These are phyloP conservation scores for Brassica juncea DNA, from an alignment of 345 rosid genomes.

Conservation along the genomic window DNA sequence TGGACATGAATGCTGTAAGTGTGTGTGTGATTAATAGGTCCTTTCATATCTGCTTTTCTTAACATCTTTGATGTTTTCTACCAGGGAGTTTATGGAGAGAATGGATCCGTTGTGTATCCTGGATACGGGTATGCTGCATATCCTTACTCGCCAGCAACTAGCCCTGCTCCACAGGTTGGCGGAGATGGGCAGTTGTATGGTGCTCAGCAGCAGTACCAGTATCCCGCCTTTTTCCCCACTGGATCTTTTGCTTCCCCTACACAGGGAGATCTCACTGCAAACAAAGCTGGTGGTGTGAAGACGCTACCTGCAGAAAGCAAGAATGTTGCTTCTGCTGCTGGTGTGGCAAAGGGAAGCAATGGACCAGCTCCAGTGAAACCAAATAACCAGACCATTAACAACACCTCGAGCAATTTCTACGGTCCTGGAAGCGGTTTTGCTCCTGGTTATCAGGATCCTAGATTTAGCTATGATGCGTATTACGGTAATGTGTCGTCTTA, in stretches of 20 bases:
- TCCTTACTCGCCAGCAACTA: constrained; percentile 82
- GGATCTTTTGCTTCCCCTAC: constrained; percentile 54
- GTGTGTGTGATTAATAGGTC: background rate
- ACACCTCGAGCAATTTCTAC: constrained; percentile 54
- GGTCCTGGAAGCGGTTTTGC: constrained; percentile 52
- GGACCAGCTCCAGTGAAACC: constrained; percentile 61
- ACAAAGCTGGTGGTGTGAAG: constrained; percentile 62
- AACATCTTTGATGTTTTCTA: background rate
- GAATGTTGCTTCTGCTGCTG: constrained; percentile 52
- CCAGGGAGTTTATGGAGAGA: constrained; percentile 82
- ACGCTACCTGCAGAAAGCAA: constrained; percentile 55
- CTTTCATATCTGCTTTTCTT: background rate
- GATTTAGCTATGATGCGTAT: constrained; percentile 57
- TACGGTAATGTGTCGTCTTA: constrained; percentile 44
- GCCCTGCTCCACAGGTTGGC: constrained; percentile 78
- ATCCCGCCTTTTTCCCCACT: constrained; percentile 75
- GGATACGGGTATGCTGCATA: constrained; percentile 68
- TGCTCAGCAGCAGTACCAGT: constrained; percentile 79
- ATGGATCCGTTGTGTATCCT: constrained; percentile 72
- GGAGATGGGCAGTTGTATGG: constrained; percentile 86
- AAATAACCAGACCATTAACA: constrained; percentile 46
- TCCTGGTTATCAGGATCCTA: constrained; percentile 70
- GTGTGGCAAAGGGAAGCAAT: constrained; percentile 55
- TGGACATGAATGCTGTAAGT: constrained; percentile 70
- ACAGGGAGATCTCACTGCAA: constrained; percentile 56